Base-by-base conservation (phyloP, 345 rosid species). In the Corymbia maculata region DNA sequence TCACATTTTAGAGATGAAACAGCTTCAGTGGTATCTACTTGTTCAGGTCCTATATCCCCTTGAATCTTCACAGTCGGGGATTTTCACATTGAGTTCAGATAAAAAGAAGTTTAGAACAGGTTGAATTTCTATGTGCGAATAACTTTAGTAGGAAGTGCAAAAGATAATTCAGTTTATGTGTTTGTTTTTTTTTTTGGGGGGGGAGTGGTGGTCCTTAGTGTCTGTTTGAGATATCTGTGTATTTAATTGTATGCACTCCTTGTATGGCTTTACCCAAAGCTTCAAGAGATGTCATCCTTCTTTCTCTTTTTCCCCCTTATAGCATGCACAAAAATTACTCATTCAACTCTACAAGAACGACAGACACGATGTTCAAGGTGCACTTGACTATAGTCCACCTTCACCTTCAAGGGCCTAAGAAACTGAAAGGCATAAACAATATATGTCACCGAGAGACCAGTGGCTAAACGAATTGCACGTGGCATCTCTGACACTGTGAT, bases 21-120 rank as follows among this genome's bases (percentile, higher is more conserved):
- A 85, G 95, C 95, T 90, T 97, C 95, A 32, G 95, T 92, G 89
- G 94, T 96, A 85, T 95, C 96, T 36, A 91, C 96, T 86, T 92
- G 92, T 93, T 94, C 99, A 5, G 95, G 98, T 59, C 96, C 98
- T 84, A 24, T 93, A 87, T 95, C 98, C 88, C 99, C 98, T 89
- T 93, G 89, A 93, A 88, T 52, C 52, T 85, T 52, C 53, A 50
- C 21, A 36, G 80, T 17, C 80, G 7, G 19, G 47, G 45, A 70
- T 32, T 70, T 9, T 70, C 82, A 32, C 6, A 26, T 36, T 10
- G 28, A 86, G 49, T 86, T 24, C 49, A 61, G 42, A 47, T 44
- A 79, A 50, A 36, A 87, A 61, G 30, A 70, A 36, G 47, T 70
- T 70, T 36, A 70, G 13, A 36, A 70, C 13, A 1, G 82, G 82